phyloP scores from a whole-genome alignment of 805 yeast species.

The Wickerhamomyces subpelliculosus region DNA sequence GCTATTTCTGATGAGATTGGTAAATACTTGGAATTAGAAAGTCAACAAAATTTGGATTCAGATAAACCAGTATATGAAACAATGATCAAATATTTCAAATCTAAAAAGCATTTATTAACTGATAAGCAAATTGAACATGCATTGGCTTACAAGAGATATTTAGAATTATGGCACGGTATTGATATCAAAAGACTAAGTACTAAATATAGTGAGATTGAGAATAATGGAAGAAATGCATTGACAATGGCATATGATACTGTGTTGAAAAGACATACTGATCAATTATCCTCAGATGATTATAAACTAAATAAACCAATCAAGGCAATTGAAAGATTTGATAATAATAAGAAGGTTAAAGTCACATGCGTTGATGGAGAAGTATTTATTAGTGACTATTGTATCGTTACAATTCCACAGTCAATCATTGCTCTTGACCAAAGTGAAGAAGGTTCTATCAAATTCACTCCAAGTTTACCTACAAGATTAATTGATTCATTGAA shows the following conservation, averaged over 20 bases:
- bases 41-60: slow-evolving; percentile 38
- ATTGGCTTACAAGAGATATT: slow-evolving; percentile 44
- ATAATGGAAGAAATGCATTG: slow-evolving; percentile 73
- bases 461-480: slow-evolving; percentile 50
- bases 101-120: slow-evolving; percentile 40
- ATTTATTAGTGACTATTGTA: slow-evolving; percentile 43
- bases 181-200: slow-evolving; percentile 62
- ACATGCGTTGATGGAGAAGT: slow-evolving; percentile 24
- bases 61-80: slow-evolving; percentile 51
- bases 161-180: slow-evolving; percentile 80
- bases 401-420: slow-evolving; percentile 77
- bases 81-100: slow-evolving; percentile 38
- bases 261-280: slow-evolving; percentile 34
- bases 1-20: slow-evolving; percentile 51
- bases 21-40: slow-evolving; percentile 51
- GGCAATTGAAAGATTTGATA: slow-evolving; percentile 27
- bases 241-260: slow-evolving; percentile 49
- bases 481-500: slow-evolving; percentile 35
- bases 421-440: slow-evolving; percentile 38
- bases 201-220: slow-evolving; percentile 60
- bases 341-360: slow-evolving; percentile 17
- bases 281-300: slow-evolving; percentile 34
- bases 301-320: slow-evolving; percentile 35
- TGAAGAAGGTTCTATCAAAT: slow-evolving; percentile 41
- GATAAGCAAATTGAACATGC: slow-evolving; percentile 43